Conservation (phyloP, 2,329 filamentous ascomycete species). For the Cercospora berteroae region DNA sequence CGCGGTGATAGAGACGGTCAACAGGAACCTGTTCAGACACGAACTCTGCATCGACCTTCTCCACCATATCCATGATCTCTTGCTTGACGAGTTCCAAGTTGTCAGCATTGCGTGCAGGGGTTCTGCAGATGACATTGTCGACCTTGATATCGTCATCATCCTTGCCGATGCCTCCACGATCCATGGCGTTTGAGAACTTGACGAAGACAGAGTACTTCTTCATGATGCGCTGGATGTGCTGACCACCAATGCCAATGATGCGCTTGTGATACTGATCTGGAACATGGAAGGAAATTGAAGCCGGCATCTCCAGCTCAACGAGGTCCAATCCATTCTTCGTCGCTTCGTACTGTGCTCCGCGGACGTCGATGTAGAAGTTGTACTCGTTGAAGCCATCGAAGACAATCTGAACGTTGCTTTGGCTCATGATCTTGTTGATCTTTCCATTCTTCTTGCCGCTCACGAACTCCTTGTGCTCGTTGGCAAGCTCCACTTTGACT, state of each 20-base stretch:
- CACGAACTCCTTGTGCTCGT: slow-evolving; percentile 99
- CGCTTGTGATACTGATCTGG: slow-evolving; percentile 99
- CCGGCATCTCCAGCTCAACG: slow-evolving; percentile 98
- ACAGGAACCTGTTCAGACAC: slow-evolving; percentile 91
- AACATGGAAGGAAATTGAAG: slow-evolving; percentile 97
- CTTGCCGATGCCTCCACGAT: slow-evolving; percentile 86
- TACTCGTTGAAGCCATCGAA: slow-evolving; percentile 99
- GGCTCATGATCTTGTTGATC: slow-evolving; percentile 99
- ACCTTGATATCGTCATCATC: slow-evolving; percentile 98
- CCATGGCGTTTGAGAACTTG: slow-evolving; percentile 99
- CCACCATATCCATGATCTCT: slow-evolving; percentile 99
- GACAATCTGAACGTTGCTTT: slow-evolving; percentile 98
- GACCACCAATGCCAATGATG: slow-evolving; percentile 96
- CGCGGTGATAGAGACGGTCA: slow-evolving; percentile 91
- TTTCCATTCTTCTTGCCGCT: slow-evolving; percentile 99
- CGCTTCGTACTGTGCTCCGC: slow-evolving; percentile 85
- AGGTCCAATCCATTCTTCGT: slow-evolving; percentile 89
- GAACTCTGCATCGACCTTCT: slow-evolving; percentile 94
- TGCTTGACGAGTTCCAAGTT: slow-evolving; percentile 96
- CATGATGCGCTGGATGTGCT: slow-evolving; percentile 99
- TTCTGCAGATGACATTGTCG: slow-evolving; percentile 98
- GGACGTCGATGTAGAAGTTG: slow-evolving; percentile 99
- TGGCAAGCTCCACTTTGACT: slow-evolving; percentile 97
- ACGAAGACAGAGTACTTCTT: slow-evolving; percentile 99
- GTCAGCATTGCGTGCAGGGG: slow-evolving; percentile 92